Evolutionary conservation across 1,139 yeast species (phyloP).

Genomic region (Waltiozyma sp.): DNA sequence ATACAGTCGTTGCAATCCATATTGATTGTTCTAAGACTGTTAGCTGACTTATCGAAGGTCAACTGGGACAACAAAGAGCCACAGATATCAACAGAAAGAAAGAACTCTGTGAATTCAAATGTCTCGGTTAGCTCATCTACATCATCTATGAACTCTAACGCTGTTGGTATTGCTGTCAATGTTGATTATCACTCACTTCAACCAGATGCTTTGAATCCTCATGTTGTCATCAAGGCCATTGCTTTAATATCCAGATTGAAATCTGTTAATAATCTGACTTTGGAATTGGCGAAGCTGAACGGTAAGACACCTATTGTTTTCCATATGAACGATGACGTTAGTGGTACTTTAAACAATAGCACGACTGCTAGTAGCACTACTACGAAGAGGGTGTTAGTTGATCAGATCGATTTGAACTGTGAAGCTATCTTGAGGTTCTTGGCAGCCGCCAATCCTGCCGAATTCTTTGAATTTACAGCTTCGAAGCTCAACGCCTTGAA

Average conservation of each 20-base stretch:
- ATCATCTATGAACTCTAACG: conserved; percentile 10
- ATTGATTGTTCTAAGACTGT: conserved; percentile 19
- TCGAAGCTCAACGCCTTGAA: conserved; percentile 25
- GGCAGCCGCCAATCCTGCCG: conserved; percentile 45
- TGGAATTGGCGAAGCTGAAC: conserved; percentile 18
- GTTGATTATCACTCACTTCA: conserved; percentile 20
- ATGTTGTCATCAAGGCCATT: conserved; percentile 18
- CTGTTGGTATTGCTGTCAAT: conserved; percentile 6
- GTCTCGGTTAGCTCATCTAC: conserved; percentile 10
- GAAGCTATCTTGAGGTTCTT: conserved; percentile 37
- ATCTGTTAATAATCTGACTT: conserved; percentile 16
- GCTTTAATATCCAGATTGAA: conserved; percentile 16
- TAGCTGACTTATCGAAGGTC: conserved; percentile 21
- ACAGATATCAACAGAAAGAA: conserved; percentile 13
- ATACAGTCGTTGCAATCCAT: conserved; percentile 19
- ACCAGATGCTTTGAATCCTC: conserved; percentile 19
- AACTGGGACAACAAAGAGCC: conserved; percentile 24
- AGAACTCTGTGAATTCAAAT: conserved; percentile 6
- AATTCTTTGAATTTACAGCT: conserved; percentile 33
- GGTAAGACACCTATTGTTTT: conserved; percentile 10
- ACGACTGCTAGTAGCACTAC: neutral
- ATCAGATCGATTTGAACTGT: conserved; percentile 36
- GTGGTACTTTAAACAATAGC: neutral
- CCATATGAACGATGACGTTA: conserved; percentile 11
- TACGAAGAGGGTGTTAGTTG: conserved; percentile 16